These are phyloP conservation scores for Psidium friedrichsthalianum DNA, from an alignment of 345 rosid species.

Conservation along the genomic window DNA sequence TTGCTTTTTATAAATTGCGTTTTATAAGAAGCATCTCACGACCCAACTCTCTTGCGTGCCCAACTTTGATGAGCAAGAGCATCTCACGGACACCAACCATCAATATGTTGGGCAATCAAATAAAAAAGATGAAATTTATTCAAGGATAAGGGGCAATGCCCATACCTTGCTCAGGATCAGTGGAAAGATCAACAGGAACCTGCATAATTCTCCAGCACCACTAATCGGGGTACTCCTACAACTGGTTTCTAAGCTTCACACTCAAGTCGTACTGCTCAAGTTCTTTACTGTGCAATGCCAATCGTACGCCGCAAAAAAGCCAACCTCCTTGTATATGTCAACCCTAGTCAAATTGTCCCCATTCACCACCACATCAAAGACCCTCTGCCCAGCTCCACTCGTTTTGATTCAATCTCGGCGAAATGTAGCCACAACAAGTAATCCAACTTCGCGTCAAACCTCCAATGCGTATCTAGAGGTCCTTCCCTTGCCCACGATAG, in stretches of 20 bases:
- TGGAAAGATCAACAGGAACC: slow-evolving; percentile 71
- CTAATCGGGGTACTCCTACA: slow-evolving; percentile 49
- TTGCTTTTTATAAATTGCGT: neutral
- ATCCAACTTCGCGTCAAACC: slow-evolving; percentile 83
- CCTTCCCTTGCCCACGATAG: slow-evolving; percentile 31
- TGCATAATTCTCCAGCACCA: slow-evolving; percentile 90
- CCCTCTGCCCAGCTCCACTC: slow-evolving; percentile 52
- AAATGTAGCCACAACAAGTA: slow-evolving; percentile 92
- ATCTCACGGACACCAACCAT: neutral
- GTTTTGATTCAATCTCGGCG: slow-evolving; percentile 73
- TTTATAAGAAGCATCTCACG: too few species aligned
- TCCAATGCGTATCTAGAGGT: slow-evolving; percentile 37
- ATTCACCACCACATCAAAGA: slow-evolving; percentile 69
- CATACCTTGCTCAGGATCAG: slow-evolving; percentile 75
- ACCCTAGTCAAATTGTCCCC: slow-evolving; percentile 50
- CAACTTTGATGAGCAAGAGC: neutral
- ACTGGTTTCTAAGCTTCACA: slow-evolving; percentile 51
- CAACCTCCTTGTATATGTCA: slow-evolving; percentile 56
- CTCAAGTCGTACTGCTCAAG: slow-evolving; percentile 46
- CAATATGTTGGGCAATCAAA: neutral
- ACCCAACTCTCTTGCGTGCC: neutral
- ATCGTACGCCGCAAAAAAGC: slow-evolving; percentile 51
- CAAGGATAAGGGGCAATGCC: neutral
- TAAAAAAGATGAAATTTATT: neutral
- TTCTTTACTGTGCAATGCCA: slow-evolving; percentile 46